Percentiles rank a stretch among this genome's conserved stretches.
Evolutionary conservation across 2,329 filamentous ascomycete species (phyloP).

Genomic region (Metarhizium anisopliae): DNA sequence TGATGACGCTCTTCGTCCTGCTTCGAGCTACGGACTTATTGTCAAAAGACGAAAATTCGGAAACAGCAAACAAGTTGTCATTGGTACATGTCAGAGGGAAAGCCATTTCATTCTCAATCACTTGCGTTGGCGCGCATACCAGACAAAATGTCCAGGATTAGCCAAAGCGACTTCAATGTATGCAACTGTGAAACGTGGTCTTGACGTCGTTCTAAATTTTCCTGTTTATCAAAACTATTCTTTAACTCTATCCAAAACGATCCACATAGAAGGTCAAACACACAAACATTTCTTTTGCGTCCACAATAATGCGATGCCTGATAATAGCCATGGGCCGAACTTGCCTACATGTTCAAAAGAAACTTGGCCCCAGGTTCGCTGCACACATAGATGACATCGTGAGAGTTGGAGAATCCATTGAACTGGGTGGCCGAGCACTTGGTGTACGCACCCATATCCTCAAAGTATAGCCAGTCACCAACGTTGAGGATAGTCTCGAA

Average conservation of each 20-base stretch:
- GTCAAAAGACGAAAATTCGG: too few relatives aligned
- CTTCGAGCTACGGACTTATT: too few relatives aligned
- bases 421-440: slow-evolving; percentile 96
- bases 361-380: slow-evolving; percentile 83
- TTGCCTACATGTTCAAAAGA: slow-evolving; percentile 37
- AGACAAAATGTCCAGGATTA: too few relatives aligned
- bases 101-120: too few relatives aligned
- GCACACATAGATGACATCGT: slow-evolving; percentile 90
- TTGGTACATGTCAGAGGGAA: too few relatives aligned
- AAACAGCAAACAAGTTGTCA: too few relatives aligned
- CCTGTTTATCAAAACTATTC: background rate
- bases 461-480: slow-evolving; percentile 97
- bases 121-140: too few relatives aligned
- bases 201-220: background rate
- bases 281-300: background rate
- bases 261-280: background rate
- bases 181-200: background rate
- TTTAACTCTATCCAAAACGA: background rate
- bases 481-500: slow-evolving; percentile 75
- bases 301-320: too few relatives aligned
- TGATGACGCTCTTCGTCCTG: too few relatives aligned
- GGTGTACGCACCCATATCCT: slow-evolving; percentile 97
- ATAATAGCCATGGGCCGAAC: background rate
- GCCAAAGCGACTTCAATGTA: background rate
- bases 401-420: slow-evolving; percentile 90